Evolutionary conservation across 2,329 filamentous ascomycete genomes (phyloP).

Genomic region (Rutstroemia sp.): DNA sequence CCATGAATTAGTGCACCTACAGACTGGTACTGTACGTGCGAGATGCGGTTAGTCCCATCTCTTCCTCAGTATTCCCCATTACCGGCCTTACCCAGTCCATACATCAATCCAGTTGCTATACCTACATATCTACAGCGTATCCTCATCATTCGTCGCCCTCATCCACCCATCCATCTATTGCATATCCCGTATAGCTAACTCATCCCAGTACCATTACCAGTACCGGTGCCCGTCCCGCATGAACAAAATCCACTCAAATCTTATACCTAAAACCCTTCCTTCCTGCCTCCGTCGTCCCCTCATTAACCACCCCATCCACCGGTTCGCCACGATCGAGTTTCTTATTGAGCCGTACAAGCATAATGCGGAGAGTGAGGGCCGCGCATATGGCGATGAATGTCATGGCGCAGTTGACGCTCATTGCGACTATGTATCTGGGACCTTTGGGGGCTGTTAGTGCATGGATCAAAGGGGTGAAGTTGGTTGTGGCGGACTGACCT

Average conservation of each 20-base stretch:
- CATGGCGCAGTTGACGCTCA: constrained; percentile 62
- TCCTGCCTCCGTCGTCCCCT: background rate
- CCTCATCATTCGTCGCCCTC: too few species aligned
- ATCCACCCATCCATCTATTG: too few species aligned
- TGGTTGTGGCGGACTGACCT: constrained; percentile 1
- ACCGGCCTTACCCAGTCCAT: too few species aligned
- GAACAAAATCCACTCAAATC: background rate
- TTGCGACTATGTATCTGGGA: constrained; percentile 36
- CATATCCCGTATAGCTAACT: background rate
- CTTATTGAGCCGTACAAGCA: constrained; percentile 60
- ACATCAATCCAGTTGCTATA: too few species aligned
- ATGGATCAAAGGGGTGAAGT: too few species aligned
- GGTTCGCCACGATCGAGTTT: constrained; percentile 56
- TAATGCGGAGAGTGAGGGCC: constrained; percentile 54
- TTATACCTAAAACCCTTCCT: constrained; percentile 8
- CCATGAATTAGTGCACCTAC: too few species aligned
- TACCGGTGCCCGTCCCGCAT: background rate
- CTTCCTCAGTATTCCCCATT: too few species aligned
- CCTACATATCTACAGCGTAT: too few species aligned
- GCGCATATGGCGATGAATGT: constrained; percentile 56
- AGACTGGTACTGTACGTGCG: too few species aligned
- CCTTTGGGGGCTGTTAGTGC: too few species aligned
- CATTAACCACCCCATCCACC: constrained; percentile 34
- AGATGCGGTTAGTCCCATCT: too few species aligned
- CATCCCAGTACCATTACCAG: too few species aligned